Base-by-base conservation (phyloP, 257 asterid species). In the Solanum rostratum region DNA sequence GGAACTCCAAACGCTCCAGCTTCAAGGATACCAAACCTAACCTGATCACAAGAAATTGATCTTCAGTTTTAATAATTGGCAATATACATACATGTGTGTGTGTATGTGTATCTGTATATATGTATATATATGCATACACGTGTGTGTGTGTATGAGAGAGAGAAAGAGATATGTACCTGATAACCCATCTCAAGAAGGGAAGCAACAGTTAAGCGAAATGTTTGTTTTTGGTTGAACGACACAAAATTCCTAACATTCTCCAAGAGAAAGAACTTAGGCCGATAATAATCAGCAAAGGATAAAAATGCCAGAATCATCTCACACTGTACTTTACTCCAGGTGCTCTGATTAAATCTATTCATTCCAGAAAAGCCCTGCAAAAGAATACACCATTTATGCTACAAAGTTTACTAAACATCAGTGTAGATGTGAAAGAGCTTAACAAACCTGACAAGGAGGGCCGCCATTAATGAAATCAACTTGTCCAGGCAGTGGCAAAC, bases 381-480 rank as follows among this genome's bases (percentile, higher is more conserved):
- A 82, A 71, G 83, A 83, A 83, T 82, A n/a, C 81, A 15, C 43
- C 60, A 24, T 24, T 46, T 49, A 76, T 46, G 43, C 59, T 76
- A 49, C 81, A 76, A 49, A 33, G 74, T 84, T 82, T 54, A 37
- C 78, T 88, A 37, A 87, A 83, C 84, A 63, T 79, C 70, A 54
- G 59, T 50, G 52, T 83, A 74, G 55, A 59, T 65, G 73, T 60
- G 39, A 86, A 18, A 71, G n/a, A 70, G 84, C 73, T 87, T 43
- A 55, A 88, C 89, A 53, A 74, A 95, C 98, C 98, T 95, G 99
- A 85, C 98, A 96, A 80, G 99, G 99, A 83, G 99, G 99, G 68
- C 99, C 99, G 24, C 99, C 99, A 87, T 95, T 96, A 60, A 96
- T 96, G 84, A 96, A 96, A 87, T 96, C 97, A 87, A 96, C 99